Conservation (phyloP, 352 stramenopile genomes). For the Elongisporangium anandrum region DNA sequence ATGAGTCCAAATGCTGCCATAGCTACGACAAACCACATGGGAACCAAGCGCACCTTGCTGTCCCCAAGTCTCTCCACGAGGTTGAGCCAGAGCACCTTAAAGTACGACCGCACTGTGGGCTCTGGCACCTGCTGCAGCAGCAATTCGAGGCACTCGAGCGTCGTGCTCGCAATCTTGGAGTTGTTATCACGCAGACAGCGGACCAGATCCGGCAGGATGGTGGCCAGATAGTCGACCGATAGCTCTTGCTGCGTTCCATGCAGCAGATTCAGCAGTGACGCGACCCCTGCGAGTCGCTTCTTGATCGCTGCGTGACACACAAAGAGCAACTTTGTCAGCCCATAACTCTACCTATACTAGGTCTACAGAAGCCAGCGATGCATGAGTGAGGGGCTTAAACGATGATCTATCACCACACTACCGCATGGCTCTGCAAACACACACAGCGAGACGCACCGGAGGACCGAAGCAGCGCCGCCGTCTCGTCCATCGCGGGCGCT, state of each 20-base stretch:
- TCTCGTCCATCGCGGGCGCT: constrained; percentile 34
- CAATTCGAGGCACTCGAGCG: constrained; percentile 61
- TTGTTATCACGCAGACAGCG: constrained; percentile 82
- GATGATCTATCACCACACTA: not conserved
- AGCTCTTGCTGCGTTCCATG: constrained; percentile 13
- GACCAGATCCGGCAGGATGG: constrained; percentile 49
- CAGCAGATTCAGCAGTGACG: constrained; percentile 43
- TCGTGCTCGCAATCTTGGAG: constrained; percentile 66
- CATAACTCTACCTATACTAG: not conserved
- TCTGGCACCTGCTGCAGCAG: constrained; percentile 44
- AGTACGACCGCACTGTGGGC: constrained; percentile 35
- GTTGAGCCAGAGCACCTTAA: constrained; percentile 65
- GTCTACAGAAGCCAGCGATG: not conserved
- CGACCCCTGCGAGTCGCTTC: constrained; percentile 70
- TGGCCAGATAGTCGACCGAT: constrained; percentile 29
- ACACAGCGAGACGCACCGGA: constrained; percentile 24
- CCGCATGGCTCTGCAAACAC: not conserved
- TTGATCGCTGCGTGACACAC: constrained; percentile 53
- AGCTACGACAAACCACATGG: not conserved
- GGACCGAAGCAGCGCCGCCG: constrained; percentile 52
- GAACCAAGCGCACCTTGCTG: constrained; percentile 38
- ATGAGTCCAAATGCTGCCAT: too few relatives aligned
- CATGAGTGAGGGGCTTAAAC: not conserved
- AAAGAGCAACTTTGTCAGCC: not conserved
- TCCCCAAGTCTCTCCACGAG: constrained; percentile 74